A percentile compares a stretch with the other conserved stretches of the same genome.
phyloP scores from a whole-genome alignment of 768 basidiomycete genomes.

The Mycena haematopus region DNA sequence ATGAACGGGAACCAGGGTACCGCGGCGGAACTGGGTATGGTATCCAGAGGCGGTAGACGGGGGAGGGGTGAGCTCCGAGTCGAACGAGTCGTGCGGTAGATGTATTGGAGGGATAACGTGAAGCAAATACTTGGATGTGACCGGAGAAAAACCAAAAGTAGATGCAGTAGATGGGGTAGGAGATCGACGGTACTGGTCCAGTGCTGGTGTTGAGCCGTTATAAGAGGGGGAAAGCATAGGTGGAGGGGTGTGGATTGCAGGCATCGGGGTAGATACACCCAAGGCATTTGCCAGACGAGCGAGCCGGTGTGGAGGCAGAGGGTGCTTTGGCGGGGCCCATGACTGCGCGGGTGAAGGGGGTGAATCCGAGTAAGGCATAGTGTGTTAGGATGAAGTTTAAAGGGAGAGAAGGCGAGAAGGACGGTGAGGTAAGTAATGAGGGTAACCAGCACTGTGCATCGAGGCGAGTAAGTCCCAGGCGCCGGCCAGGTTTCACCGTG shows the following conservation, averaged over 20 bases:
- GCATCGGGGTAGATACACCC: constrained; percentile 78
- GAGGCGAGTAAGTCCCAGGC: not conserved
- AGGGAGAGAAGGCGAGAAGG: not conserved
- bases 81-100: constrained; percentile 65
- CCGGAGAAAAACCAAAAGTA: constrained; percentile 47
- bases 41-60: constrained; percentile 73
- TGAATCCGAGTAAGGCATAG: constrained; percentile 13
- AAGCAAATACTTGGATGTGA: constrained; percentile 73
- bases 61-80: constrained; percentile 56
- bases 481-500: not conserved
- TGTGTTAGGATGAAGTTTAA: not conserved
- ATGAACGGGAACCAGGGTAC: constrained; percentile 86
- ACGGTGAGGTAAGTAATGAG: constrained; percentile 12
- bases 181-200: constrained; percentile 52
- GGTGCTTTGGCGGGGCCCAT: constrained; percentile 74
- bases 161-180: constrained; percentile 57
- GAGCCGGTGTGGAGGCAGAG: constrained; percentile 76
- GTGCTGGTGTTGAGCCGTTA: constrained; percentile 39
- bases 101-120: constrained; percentile 83
- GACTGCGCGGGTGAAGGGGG: constrained; percentile 41
- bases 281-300: constrained; percentile 88
- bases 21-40: constrained; percentile 80
- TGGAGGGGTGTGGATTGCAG: constrained; percentile 48
- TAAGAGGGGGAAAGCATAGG: constrained; percentile 43
- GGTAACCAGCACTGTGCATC: constrained; percentile 16